Evolutionary conservation across 140 eudicot genomes (phyloP).

Genomic region (Ambrosia hybrid): DNA sequence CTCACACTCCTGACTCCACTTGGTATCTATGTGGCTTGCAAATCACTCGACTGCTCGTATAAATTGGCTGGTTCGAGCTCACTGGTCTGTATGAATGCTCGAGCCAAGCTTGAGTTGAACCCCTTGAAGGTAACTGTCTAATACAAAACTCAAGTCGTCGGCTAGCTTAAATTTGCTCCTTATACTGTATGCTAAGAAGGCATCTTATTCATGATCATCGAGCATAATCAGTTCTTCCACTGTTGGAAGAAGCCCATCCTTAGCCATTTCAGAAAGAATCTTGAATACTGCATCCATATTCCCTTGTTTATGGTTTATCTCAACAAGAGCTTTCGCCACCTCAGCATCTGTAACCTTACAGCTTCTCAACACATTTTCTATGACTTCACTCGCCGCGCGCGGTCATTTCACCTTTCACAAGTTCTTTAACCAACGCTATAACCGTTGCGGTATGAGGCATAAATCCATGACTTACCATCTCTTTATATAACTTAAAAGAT

Average conservation of each 20-base stretch:
- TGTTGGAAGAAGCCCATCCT: slow-evolving; percentile 88
- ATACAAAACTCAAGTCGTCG: too few relatives aligned
- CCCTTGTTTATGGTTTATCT: slow-evolving; percentile 82
- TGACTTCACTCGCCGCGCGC: slow-evolving; percentile 58
- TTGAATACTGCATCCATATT: slow-evolving; percentile 76
- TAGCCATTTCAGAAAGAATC: slow-evolving; percentile 85
- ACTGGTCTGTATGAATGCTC: too few relatives aligned
- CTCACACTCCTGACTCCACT: too few relatives aligned
- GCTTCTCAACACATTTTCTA: slow-evolving; percentile 67
- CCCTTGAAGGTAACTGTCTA: too few relatives aligned
- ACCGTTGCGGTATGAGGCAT: slow-evolving; percentile 75
- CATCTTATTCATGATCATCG: slow-evolving; percentile 26
- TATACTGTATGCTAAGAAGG: not conserved
- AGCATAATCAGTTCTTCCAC: slow-evolving; percentile 60
- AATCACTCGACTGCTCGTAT: too few relatives aligned
- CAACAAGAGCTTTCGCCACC: slow-evolving; percentile 79
- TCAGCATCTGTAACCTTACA: slow-evolving; percentile 73
- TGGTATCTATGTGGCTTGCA: too few relatives aligned
- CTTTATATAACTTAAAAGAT: slow-evolving; percentile 64
- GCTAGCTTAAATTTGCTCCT: too few relatives aligned
- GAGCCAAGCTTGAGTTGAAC: too few relatives aligned
- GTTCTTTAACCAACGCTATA: slow-evolving; percentile 72
- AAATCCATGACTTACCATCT: slow-evolving; percentile 60
- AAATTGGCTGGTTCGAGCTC: too few relatives aligned
- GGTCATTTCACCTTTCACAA: slow-evolving; percentile 55